These are phyloP conservation scores for Xylaria sp. DNA, from an alignment of 495 filamentous ascomycete genomes.

Conservation along the genomic window DNA sequence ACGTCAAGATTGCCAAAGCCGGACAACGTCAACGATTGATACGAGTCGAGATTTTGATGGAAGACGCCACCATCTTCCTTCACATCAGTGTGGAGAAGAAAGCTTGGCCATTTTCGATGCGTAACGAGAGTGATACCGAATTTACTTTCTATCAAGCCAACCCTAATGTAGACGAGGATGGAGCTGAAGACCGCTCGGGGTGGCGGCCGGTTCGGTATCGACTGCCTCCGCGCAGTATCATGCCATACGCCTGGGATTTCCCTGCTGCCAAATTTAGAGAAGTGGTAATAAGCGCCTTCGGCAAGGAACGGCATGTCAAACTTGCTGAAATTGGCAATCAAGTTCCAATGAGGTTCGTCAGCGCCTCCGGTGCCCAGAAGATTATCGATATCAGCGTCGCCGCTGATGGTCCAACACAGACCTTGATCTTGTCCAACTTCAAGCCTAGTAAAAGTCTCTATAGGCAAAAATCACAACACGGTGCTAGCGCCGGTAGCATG, in stretches of 20 bases:
- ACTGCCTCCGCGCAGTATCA: slow-evolving; percentile 93
- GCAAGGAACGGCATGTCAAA: slow-evolving; percentile 86
- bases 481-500: slow-evolving; percentile 54
- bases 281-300: slow-evolving; percentile 78
- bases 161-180: slow-evolving; percentile 76
- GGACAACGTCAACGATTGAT: slow-evolving; percentile 89
- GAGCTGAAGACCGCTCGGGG: slow-evolving; percentile 78
- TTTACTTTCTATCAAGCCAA: slow-evolving; percentile 93
- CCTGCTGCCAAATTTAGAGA: slow-evolving; percentile 96
- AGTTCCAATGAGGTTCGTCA: slow-evolving; percentile 78
- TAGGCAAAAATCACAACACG: slow-evolving; percentile 76
- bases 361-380: slow-evolving; percentile 70
- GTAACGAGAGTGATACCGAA: slow-evolving; percentile 95
- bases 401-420: slow-evolving; percentile 94
- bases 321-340: slow-evolving; percentile 95
- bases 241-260: slow-evolving; percentile 99
- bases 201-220: slow-evolving; percentile 93
- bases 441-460: slow-evolving; percentile 93
- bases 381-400: slow-evolving; percentile 96
- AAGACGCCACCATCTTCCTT: slow-evolving; percentile 89
- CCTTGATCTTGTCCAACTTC: slow-evolving; percentile 92
- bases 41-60: slow-evolving; percentile 86
- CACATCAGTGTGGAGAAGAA: slow-evolving; percentile 89
- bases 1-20: slow-evolving; percentile 91
- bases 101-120: slow-evolving; percentile 98